Conservation (phyloP, 2,329 filamentous ascomycete genomes). For the Aureobasidium sp. region DNA sequence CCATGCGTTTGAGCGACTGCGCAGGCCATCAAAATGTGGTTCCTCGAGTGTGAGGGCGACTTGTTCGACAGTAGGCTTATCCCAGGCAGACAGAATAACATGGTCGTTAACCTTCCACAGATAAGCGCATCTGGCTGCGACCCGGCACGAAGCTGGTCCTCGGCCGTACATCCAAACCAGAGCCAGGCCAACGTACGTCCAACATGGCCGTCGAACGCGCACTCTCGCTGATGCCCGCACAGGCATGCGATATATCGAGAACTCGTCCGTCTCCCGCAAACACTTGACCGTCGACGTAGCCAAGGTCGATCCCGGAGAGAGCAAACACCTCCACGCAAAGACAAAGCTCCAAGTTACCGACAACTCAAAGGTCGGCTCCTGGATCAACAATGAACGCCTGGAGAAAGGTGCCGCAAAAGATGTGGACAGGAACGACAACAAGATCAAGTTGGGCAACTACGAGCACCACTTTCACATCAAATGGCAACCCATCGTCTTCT, state of each 20-base stretch:
- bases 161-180: conserved; percentile 55
- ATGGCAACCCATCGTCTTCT: conserved; percentile 76
- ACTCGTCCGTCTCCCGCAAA: conserved; percentile 80
- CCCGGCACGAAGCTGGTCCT: conserved; percentile 81
- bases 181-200: conserved; percentile 1
- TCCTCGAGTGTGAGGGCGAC: conserved; percentile 47
- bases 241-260: conserved; percentile 51
- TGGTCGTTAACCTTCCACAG: conserved; percentile 33
- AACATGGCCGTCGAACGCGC: not conserved
- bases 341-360: conserved; percentile 70
- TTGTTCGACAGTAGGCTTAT: conserved; percentile 39
- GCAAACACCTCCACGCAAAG: conserved; percentile 47
- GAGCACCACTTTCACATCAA: conserved; percentile 47
- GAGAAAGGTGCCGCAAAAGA: conserved; percentile 37
- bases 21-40: conserved; percentile 38
- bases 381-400: conserved; percentile 1
- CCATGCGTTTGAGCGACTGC: not conserved
- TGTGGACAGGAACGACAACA: conserved; percentile 51
- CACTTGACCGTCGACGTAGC: conserved; percentile 73
- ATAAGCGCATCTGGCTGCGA: conserved; percentile 71
- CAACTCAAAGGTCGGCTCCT: conserved; percentile 74
- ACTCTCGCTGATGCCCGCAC: conserved; percentile 35
- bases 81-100: not conserved
- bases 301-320: conserved; percentile 56
- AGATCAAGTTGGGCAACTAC: conserved; percentile 65